phyloP scores from a whole-genome alignment of 1,284 basidiomycete genomes.

The Chondrostereum purpureum region DNA sequence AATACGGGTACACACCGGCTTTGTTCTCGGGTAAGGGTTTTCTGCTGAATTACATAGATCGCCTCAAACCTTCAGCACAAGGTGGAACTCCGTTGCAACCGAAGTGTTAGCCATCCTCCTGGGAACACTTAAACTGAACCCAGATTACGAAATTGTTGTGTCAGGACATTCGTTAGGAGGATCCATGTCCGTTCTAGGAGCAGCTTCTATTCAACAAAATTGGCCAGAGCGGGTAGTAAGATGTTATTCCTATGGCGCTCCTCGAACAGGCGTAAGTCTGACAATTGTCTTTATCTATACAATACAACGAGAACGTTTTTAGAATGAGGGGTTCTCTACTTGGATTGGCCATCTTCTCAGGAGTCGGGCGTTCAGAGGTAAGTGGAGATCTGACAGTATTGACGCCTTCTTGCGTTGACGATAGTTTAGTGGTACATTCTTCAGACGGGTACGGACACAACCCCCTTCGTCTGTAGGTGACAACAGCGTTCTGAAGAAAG shows the following conservation, averaged over 20 bases:
- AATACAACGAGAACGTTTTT: too few relatives aligned
- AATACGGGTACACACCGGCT: conserved; percentile 17
- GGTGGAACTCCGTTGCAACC: conserved; percentile 16
- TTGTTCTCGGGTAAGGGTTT: conserved; percentile 18
- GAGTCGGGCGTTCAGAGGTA: conserved; percentile 25
- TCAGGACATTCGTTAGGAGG: conserved; percentile 46
- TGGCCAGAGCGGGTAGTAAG: conserved; percentile 22
- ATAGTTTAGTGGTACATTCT: conserved; percentile 33
- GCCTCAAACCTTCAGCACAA: not conserved
- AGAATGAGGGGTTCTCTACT: conserved; percentile 12
- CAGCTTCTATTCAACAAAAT: conserved; percentile 32
- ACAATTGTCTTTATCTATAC: too few relatives aligned
- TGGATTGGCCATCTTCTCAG: conserved; percentile 13
- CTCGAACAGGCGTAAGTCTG: conserved; percentile 9
- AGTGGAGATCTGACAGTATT: too few relatives aligned
- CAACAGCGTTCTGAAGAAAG: too few relatives aligned
- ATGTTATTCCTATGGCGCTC: conserved; percentile 10
- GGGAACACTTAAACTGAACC: conserved; percentile 14
- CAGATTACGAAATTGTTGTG: conserved; percentile 31
- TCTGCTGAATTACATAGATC: not conserved
- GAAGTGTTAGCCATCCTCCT: conserved; percentile 13
- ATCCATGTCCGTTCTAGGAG: conserved; percentile 36
- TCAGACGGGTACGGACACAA: conserved; percentile 33
- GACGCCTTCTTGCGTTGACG: too few relatives aligned
- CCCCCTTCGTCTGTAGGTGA: not conserved